Evolutionary conservation across 306 rosid genomes (phyloP).

Genomic region (Amphicarpaea edgeworthii): DNA sequence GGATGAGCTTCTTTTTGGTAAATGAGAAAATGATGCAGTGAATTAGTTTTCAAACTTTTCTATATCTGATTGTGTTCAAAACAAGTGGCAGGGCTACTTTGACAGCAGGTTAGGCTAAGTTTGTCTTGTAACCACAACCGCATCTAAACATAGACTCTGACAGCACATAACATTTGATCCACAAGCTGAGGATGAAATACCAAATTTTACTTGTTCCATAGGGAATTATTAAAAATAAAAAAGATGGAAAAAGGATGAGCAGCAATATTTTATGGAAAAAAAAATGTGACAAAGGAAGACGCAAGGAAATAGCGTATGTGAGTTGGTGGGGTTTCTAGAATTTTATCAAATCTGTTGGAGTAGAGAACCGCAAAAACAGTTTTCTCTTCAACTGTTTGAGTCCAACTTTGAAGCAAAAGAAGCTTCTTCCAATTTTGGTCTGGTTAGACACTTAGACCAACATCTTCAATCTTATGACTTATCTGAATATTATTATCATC

Average conservation of each 20-base stretch:
- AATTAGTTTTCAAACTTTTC: constrained; percentile 1
- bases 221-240: constrained; percentile 2
- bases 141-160: constrained; percentile 21
- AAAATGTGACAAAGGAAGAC: constrained; percentile 41
- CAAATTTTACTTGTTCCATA: constrained; percentile 29
- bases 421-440: constrained; percentile 45
- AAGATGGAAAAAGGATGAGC: background rate
- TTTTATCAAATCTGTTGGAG: constrained; percentile 31
- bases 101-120: constrained; percentile 40
- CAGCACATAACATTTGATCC: constrained; percentile 29
- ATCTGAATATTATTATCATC: constrained; percentile 24
- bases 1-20: constrained; percentile 20
- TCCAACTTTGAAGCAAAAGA: constrained; percentile 55
- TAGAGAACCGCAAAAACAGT: constrained; percentile 17
- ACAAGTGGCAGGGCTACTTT: constrained; percentile 48
- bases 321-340: constrained; percentile 57
- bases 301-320: constrained; percentile 44
- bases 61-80: constrained; percentile 25
- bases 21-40: constrained; percentile 36
- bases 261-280: background rate
- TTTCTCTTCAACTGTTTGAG: constrained; percentile 42
- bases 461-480: constrained; percentile 45
- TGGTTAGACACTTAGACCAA: constrained; percentile 50
- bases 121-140: constrained; percentile 37
- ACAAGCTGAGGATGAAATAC: constrained; percentile 18